Conservation (phyloP, 1,139 yeast species). For the Scheffersomyces cryptocercus region DNA sequence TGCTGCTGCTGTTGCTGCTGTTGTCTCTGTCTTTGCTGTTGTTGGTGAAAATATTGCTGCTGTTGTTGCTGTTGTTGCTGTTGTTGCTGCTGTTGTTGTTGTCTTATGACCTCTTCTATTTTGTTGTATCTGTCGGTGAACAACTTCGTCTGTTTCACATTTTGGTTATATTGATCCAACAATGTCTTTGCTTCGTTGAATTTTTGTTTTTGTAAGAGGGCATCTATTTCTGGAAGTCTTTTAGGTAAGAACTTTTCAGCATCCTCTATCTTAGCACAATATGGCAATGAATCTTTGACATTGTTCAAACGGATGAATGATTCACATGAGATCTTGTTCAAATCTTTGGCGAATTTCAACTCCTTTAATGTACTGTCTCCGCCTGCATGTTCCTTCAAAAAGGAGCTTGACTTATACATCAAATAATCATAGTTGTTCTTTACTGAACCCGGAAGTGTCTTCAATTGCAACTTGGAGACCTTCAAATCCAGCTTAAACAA, state of each 20-base stretch:
- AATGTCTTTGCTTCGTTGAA: slow-evolving; percentile 42
- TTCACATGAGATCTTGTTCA: slow-evolving; percentile 51
- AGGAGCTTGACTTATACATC: slow-evolving; percentile 20
- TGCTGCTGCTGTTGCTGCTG: slow-evolving; percentile 40
- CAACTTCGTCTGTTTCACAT: slow-evolving; percentile 40
- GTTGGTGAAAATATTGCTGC: slow-evolving; percentile 46
- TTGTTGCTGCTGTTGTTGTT: slow-evolving; percentile 40
- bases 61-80: slow-evolving; percentile 49
- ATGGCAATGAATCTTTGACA: slow-evolving; percentile 26
- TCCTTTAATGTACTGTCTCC: slow-evolving; percentile 7
- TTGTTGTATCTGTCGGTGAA: slow-evolving; percentile 31
- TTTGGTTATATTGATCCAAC: slow-evolving; percentile 29
- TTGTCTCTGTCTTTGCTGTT: slow-evolving; percentile 44
- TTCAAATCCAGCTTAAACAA: slow-evolving; percentile 29
- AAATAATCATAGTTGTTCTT: slow-evolving; percentile 38
- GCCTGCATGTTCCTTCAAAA: slow-evolving; percentile 16
- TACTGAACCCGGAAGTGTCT: slow-evolving; percentile 23
- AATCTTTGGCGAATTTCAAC: slow-evolving; percentile 27
- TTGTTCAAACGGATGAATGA: slow-evolving; percentile 35
- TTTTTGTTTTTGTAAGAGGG: slow-evolving; percentile 39
- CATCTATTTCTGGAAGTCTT: slow-evolving; percentile 44
- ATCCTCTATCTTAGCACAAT: slow-evolving; percentile 34
- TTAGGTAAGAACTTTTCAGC: slow-evolving; percentile 43
- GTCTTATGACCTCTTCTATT: slow-evolving; percentile 26
- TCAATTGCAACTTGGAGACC: slow-evolving; percentile 33